Base-by-base conservation (phyloP, 352 stramenopile species). In the Phytophthora kernoviae region DNA sequence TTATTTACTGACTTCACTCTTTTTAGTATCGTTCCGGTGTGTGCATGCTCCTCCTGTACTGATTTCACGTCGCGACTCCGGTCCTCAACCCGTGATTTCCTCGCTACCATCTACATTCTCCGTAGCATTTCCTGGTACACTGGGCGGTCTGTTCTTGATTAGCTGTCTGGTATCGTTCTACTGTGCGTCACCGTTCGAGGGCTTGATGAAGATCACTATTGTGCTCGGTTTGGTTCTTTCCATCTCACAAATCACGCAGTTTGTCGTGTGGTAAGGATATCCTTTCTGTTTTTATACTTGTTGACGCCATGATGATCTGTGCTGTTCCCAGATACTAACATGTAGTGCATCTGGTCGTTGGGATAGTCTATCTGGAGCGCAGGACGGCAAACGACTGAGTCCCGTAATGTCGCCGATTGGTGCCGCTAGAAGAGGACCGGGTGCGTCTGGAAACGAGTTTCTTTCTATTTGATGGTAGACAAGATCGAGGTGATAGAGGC, bases 161-260 rank as follows among this genome's bases (percentile, higher is more conserved):
- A 92, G 84, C 58, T 91, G 81, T 20, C 47, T 90, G 20, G 64
- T 95, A 9, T 88, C 86, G 24, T 76, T 93, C 54, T 90, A 81
- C 61, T 90, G 79, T 50, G 76, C 77, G 15, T 70, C 78, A 32
- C 79, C 84, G 22, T 93, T 93, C 45, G 79, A 88, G 64, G 84
- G 82, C 1, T 64, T 95, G 45, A 95, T 93, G 86, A 86, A 95
- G 66, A 78, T 95, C 54, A 95, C 86, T 10, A 91, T 92, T 17
- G 73, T 92, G n/a, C 75, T 95, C 5, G 86, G 86, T 30, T 77
- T 89, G 17, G 51, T 91, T 32, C 62, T 93, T n/a, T 90, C 86
- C 0, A 37, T 93, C 37, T 93, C 86, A 7, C 84, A 91, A 66
- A 86, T 90, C 26, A 55, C 73, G 10, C 84, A 91, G 49, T 88